Conservation (phyloP, 202 grass and related monocot genomes). For the Carex sylvatica region DNA sequence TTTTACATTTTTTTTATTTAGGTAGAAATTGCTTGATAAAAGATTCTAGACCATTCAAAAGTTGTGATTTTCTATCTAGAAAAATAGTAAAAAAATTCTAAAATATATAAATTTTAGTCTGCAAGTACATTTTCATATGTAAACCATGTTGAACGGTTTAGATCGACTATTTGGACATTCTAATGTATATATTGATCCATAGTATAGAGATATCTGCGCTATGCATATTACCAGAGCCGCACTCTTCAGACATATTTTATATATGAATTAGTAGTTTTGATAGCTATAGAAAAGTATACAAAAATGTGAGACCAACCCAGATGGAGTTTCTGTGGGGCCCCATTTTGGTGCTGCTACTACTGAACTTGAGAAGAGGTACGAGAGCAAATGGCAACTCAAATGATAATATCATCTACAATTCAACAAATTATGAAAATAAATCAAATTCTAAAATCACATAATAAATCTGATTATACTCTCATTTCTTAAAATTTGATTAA, state of each 20-base stretch:
- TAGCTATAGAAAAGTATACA: slow-evolving; percentile 37
- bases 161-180: too few species aligned
- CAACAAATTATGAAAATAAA: neutral
- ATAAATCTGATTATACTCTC: neutral
- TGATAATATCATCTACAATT: slow-evolving; percentile 79
- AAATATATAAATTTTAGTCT: too few species aligned
- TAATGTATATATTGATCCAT: too few species aligned
- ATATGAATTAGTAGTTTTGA: neutral
- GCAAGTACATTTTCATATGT: too few species aligned
- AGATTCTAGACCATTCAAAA: too few species aligned
- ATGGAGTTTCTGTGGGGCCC: slow-evolving; percentile 73
- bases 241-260: neutral
- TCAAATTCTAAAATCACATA: neutral
- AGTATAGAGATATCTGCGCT: too few species aligned
- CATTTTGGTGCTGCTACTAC: slow-evolving; percentile 76
- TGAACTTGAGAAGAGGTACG: slow-evolving; percentile 97
- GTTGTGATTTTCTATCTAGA: too few species aligned
- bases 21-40: too few species aligned
- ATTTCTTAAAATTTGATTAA: neutral
- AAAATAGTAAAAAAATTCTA: too few species aligned
- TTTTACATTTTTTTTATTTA: too few species aligned
- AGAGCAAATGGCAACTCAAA: slow-evolving; percentile 91
- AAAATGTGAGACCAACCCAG: slow-evolving; percentile 44
- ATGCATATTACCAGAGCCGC: too few species aligned
- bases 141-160: too few species aligned